phyloP scores from a whole-genome alignment of 2,329 filamentous ascomycete genomes.

The Verticillium albo-atrum region DNA sequence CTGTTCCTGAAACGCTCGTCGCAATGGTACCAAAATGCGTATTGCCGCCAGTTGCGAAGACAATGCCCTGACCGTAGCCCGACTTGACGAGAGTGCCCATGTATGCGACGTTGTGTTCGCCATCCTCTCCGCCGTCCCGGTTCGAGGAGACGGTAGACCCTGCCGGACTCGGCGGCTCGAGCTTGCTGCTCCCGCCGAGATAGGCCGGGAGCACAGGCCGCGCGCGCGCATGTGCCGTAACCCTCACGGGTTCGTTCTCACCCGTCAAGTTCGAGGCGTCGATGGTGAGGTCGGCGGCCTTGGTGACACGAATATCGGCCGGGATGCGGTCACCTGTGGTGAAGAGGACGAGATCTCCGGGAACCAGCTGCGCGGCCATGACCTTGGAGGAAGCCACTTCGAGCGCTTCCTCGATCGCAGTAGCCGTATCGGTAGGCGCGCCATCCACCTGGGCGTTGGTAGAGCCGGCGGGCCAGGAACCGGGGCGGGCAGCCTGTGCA shows the following conservation, averaged over 20 bases:
- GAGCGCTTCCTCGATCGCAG: slow-evolving; percentile 57
- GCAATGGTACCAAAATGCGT: slow-evolving; percentile 98
- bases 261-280: slow-evolving; percentile 96
- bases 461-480: slow-evolving; percentile 43
- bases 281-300: slow-evolving; percentile 83
- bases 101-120: slow-evolving; percentile 88
- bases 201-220: slow-evolving; percentile 24
- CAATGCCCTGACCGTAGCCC: slow-evolving; percentile 90
- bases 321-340: slow-evolving; percentile 95
- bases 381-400: slow-evolving; percentile 79
- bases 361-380: slow-evolving; percentile 81
- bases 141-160: slow-evolving; percentile 43
- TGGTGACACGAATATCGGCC: slow-evolving; percentile 90
- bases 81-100: slow-evolving; percentile 97
- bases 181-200: slow-evolving; percentile 17
- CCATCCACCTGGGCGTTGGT: slow-evolving; percentile 44
- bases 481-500: slow-evolving; percentile 24
- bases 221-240: slow-evolving; percentile 59
- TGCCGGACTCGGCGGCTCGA: slow-evolving; percentile 31
- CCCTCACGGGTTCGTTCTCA: slow-evolving; percentile 87
- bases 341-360: slow-evolving; percentile 89
- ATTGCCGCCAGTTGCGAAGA: slow-evolving; percentile 90
- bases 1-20: slow-evolving; percentile 87
- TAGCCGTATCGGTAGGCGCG: slow-evolving; percentile 44
- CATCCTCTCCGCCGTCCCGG: slow-evolving; percentile 64